Conservation (phyloP, 768 basidiomycete genomes). For the Xerocomellus intermedius region DNA sequence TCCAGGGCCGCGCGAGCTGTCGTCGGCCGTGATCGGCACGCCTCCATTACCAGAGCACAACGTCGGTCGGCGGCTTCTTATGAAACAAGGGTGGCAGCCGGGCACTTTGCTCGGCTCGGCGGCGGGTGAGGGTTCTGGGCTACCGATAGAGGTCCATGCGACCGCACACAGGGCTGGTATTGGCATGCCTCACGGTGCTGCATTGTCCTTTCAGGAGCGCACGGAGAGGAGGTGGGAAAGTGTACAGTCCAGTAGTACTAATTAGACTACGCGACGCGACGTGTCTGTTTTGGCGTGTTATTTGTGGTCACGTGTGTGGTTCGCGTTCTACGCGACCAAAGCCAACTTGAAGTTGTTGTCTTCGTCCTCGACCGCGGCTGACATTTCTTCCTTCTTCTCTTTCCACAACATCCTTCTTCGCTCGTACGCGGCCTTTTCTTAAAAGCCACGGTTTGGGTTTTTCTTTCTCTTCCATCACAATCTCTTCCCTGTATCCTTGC, state of each 20-base stretch:
- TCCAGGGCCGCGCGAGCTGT: constrained; percentile 15
- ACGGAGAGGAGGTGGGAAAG: constrained; percentile 41
- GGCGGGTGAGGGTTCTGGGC: constrained; percentile 24
- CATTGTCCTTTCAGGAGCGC: constrained; percentile 32
- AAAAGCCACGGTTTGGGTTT: constrained; percentile 26
- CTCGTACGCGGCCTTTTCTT: constrained; percentile 24
- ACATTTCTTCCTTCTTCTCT: constrained; percentile 27
- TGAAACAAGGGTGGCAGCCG: constrained; percentile 77
- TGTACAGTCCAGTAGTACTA: background rate
- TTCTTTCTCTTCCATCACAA: constrained; percentile 35
- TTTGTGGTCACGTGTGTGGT: constrained; percentile 38
- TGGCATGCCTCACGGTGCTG: constrained; percentile 37
- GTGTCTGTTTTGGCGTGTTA: constrained; percentile 37
- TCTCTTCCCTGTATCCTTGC: constrained; percentile 24
- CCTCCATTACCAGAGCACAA: constrained; percentile 56
- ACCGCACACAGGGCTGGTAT: constrained; percentile 52
- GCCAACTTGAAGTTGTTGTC: constrained; percentile 20
- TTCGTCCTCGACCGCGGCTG: constrained; percentile 35
- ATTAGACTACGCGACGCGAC: constrained; percentile 30
- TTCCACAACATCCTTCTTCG: constrained; percentile 14
- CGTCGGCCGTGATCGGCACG: constrained; percentile 5
- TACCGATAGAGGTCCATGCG: constrained; percentile 52
- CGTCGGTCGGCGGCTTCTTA: constrained; percentile 64
- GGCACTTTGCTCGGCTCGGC: constrained; percentile 42
- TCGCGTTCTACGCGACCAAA: constrained; percentile 36